Percentiles rank a stretch among this genome's conserved stretches.
phyloP scores from a whole-genome alignment of 495 filamentous ascomycete species.

The Hypoxylon lienhwacheense region DNA sequence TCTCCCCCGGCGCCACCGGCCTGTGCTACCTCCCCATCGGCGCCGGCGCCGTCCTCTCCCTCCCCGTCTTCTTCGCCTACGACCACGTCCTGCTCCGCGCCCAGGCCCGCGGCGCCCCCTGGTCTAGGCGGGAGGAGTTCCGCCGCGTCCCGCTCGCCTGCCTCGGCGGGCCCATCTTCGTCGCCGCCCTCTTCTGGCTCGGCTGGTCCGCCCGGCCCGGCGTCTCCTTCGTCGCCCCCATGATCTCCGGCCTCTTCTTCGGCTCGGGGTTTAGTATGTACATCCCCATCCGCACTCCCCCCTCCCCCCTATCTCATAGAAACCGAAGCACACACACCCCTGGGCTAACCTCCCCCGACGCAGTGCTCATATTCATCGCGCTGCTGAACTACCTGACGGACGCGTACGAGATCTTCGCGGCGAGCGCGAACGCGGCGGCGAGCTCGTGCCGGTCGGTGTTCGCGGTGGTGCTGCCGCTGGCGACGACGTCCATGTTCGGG shows the following conservation, averaged over 20 bases:
- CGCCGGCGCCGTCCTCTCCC: conserved; percentile 48
- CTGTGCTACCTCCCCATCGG: conserved; percentile 53
- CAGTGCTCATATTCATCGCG: conserved; percentile 61
- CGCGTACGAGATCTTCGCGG: conserved; percentile 73
- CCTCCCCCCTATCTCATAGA: too few species aligned
- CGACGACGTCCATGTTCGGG: conserved; percentile 45
- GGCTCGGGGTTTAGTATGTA: conserved; percentile 63
- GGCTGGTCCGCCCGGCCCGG: conserved; percentile 62
- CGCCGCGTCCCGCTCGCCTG: conserved; percentile 69
- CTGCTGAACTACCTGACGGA: conserved; percentile 74
- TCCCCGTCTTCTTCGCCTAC: conserved; percentile 56
- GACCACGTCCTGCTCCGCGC: conserved; percentile 39
- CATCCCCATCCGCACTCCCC: conserved; percentile 31
- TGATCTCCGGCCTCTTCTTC: conserved; percentile 66
- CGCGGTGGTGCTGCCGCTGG: conserved; percentile 62
- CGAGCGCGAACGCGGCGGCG: conserved; percentile 68
- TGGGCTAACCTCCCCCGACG: background rate
- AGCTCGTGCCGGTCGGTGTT: conserved; percentile 61
- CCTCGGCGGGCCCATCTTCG: conserved; percentile 64
- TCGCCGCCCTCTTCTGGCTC: conserved; percentile 69
- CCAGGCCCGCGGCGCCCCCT: conserved; percentile 26
- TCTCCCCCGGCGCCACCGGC: conserved; percentile 49
- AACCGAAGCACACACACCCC: too few species aligned
- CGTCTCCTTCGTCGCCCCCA: conserved; percentile 66
- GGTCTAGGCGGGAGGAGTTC: conserved; percentile 57